Conservation (phyloP, 495 filamentous ascomycete species). For the Aspergillus indologenus region DNA sequence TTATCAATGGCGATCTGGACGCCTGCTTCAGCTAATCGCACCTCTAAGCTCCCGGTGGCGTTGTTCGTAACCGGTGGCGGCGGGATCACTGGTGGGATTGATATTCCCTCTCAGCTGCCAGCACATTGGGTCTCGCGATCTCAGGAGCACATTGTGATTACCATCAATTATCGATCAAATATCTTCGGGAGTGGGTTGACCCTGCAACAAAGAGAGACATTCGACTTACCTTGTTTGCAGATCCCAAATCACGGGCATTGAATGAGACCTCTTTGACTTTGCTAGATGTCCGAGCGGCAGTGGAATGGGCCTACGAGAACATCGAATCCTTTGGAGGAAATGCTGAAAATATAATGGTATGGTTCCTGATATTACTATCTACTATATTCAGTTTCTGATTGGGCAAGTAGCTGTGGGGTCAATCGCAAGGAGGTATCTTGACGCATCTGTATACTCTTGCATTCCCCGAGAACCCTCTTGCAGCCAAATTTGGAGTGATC, state of each 20-base stretch:
- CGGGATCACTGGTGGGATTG: constrained; percentile 31
- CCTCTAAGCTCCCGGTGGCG: constrained; percentile 16
- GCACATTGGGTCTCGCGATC: constrained; percentile 42
- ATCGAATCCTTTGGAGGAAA: constrained; percentile 60
- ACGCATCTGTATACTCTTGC: constrained; percentile 23
- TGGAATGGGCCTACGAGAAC: constrained; percentile 54
- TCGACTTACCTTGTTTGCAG: constrained; percentile 34
- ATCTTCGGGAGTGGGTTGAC: constrained; percentile 22
- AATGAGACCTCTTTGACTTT: constrained; percentile 46
- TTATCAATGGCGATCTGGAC: constrained; percentile 22
- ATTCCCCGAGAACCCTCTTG: constrained; percentile 19
- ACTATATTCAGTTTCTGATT: background rate
- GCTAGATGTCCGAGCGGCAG: constrained; percentile 58
- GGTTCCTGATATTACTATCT: constrained; percentile 11
- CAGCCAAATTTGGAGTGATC: constrained; percentile 18
- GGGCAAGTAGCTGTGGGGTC: constrained; percentile 36
- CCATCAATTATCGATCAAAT: constrained; percentile 42
- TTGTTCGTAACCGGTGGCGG: constrained; percentile 20
- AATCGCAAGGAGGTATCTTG: constrained; percentile 29
- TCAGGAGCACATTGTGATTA: constrained; percentile 52
- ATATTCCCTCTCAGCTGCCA: constrained; percentile 44
- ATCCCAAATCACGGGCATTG: constrained; percentile 23
- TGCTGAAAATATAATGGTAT: constrained; percentile 34
- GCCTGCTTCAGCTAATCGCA: constrained; percentile 10
- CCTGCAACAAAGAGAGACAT: no score